Percentiles rank a stretch among this genome's conserved stretches.
phyloP scores from a whole-genome alignment of 1,139 yeast genomes.

The Yamadazyma blattariae region DNA sequence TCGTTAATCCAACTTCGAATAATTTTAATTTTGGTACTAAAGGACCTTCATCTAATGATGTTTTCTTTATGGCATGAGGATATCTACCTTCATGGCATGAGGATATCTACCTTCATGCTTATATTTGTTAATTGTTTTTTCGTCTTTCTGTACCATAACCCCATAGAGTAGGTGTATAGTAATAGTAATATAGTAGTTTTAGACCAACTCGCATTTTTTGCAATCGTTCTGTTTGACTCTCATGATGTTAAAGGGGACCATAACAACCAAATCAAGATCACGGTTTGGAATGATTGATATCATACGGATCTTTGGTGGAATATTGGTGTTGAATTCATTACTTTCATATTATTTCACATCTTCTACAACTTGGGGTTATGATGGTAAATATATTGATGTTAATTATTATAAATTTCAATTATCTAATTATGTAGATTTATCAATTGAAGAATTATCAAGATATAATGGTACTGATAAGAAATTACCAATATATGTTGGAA shows the following conservation, averaged over 20 bases:
- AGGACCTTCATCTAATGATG: slow-evolving; percentile 23
- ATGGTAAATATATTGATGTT: slow-evolving; percentile 50
- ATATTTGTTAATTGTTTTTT: too few relatives aligned
- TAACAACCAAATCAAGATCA: background rate
- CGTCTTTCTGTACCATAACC: too few relatives aligned
- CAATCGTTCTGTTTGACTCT: too few relatives aligned
- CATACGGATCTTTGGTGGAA: slow-evolving; percentile 44
- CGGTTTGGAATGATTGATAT: slow-evolving; percentile 35
- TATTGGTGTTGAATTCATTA: slow-evolving; percentile 45
- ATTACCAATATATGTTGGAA: slow-evolving; percentile 61
- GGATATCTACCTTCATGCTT: too few relatives aligned
- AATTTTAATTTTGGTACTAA: slow-evolving; percentile 34
- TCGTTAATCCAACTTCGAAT: slow-evolving; percentile 35
- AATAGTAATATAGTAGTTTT: too few relatives aligned
- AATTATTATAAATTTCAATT: slow-evolving; percentile 33
- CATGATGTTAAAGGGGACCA: too few relatives aligned
- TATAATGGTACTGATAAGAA: slow-evolving; percentile 52
- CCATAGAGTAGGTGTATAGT: too few relatives aligned
- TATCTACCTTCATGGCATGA: slow-evolving; percentile 13
- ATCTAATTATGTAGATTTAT: slow-evolving; percentile 26
- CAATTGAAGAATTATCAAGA: slow-evolving; percentile 45
- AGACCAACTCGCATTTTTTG: too few relatives aligned
- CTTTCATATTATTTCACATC: slow-evolving; percentile 52
- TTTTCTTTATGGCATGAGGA: slow-evolving; percentile 20
- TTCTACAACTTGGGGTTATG: slow-evolving; percentile 51